phyloP scores from a whole-genome alignment of 2,329 filamentous ascomycete species.

The Aotearoamyces nothofagi region DNA sequence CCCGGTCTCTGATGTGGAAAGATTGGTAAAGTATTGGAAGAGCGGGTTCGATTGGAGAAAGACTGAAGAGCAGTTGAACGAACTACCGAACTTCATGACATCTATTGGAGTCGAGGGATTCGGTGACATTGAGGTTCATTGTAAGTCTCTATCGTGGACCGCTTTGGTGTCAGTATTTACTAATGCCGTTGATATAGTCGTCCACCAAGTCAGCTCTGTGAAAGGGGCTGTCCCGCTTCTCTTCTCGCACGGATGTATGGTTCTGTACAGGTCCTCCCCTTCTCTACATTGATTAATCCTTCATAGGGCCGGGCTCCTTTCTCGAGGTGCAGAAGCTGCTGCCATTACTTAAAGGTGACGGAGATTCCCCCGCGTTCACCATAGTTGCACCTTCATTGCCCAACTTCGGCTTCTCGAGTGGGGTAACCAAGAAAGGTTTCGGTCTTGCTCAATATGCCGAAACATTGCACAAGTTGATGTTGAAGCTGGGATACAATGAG shows the following conservation, averaged over 20 bases:
- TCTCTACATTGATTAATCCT: not conserved
- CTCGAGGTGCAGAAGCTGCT: slow-evolving; percentile 49
- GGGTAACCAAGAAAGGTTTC: slow-evolving; percentile 29
- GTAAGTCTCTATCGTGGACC: too few relatives aligned
- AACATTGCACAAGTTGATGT: slow-evolving; percentile 52
- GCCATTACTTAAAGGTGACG: slow-evolving; percentile 15
- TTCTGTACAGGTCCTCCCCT: not conserved
- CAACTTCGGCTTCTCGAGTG: slow-evolving; percentile 31
- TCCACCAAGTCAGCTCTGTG: slow-evolving; percentile 37
- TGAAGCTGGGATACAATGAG: slow-evolving; percentile 44
- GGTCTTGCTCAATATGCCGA: slow-evolving; percentile 45
- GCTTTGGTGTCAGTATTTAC: too few relatives aligned
- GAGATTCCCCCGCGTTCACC: slow-evolving; percentile 32
- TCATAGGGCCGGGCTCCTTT: slow-evolving; percentile 45
- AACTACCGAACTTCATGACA: slow-evolving; percentile 15
- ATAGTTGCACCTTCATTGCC: slow-evolving; percentile 41
- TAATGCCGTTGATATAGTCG: too few relatives aligned
- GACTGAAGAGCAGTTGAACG: slow-evolving; percentile 11
- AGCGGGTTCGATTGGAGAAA: slow-evolving; percentile 12
- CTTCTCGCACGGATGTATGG: slow-evolving; percentile 44
- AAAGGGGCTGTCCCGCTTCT: slow-evolving; percentile 43
- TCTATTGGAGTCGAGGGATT: slow-evolving; percentile 39
- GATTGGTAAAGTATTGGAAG: slow-evolving; percentile 10
- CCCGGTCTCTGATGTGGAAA: slow-evolving; percentile 4
- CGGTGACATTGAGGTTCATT: slow-evolving; percentile 42